Base-by-base conservation (phyloP, 192 early-diverging fungal genomes). In the Pilaira anomala region DNA sequence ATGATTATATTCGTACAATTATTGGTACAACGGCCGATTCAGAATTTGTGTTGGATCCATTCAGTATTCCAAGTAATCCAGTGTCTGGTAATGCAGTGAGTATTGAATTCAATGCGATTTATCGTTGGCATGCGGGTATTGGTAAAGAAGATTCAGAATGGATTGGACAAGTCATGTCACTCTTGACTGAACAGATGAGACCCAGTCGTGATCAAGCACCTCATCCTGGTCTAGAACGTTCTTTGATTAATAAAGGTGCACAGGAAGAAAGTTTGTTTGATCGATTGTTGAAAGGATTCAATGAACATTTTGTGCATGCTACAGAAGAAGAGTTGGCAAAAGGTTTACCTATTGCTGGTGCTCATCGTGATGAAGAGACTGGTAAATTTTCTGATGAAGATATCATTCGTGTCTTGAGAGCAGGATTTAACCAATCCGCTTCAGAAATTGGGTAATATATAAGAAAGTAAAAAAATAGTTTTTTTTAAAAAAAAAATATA, bases 81-180 rank as follows among this genome's bases (percentile, higher is more conserved):
- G 6, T 72, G 18, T 52, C 56, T 53, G 78, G 78, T 21, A 80
- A 80, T 25, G 63, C 65, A 22, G 74, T 79, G 1, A 73, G 69
- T 8, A 62, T 79, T 18, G 78, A 80, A 41, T 80, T 80, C 55
- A 68, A 65, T 39, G 62, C 63, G 4, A 58, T 80, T 18, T 80
- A 80, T 30, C 68, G 77, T 36, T 80, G 78, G 78, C 78, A 80
- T 42, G 58, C 57, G n/a, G 78, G 74, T 13, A 65, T 80, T 48
- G 67, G 78, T 21, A 49, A 75, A 60, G 28, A 72, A 18, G 78
- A 80, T 22, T 48, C 46, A 0, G 22, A 63, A 3, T 80, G 74
- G 78, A 26, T 80, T 2, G 24, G 29, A 24, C 25, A 79, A 18
- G 59, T 65, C 18, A 72, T 76, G 60, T 1, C 16, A 13, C 25